phyloP scores from a whole-genome alignment of 2,329 filamentous ascomycete species.

The Macroventuria anomochaeta region DNA sequence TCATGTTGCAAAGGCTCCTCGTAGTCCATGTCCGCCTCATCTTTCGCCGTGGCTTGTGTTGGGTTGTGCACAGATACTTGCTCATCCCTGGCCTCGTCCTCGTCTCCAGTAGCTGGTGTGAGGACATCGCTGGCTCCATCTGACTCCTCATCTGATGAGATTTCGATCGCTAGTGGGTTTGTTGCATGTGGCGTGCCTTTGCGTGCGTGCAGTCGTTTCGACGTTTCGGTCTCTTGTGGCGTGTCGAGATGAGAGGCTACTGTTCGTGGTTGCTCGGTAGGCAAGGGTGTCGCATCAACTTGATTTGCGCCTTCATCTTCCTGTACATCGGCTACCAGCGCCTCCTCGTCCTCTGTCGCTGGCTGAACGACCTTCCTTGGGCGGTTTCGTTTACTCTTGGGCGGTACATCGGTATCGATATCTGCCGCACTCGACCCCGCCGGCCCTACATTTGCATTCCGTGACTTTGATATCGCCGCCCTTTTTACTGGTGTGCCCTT shows the following conservation, averaged over 20 bases:
- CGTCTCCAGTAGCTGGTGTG: constrained; percentile 37
- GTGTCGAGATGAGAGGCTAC: constrained; percentile 13
- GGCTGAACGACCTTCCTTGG: constrained; percentile 42
- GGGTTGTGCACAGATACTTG: neutral
- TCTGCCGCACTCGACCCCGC: constrained; percentile 31
- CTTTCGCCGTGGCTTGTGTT: neutral
- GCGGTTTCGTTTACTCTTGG: constrained; percentile 42
- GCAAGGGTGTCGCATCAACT: constrained; percentile 15
- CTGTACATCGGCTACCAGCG: constrained; percentile 10
- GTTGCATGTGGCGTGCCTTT: constrained; percentile 39
- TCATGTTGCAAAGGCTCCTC: constrained; percentile 16
- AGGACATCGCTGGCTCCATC: constrained; percentile 25
- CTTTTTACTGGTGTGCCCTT: constrained; percentile 43
- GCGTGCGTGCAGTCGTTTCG: constrained; percentile 28
- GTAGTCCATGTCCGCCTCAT: neutral
- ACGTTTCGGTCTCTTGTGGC: constrained; percentile 11
- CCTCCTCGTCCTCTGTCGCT: constrained; percentile 26
- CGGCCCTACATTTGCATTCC: constrained; percentile 25
- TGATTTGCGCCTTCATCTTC: neutral
- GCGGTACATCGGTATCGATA: constrained; percentile 31
- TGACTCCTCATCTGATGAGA: constrained; percentile 26
- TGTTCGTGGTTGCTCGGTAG: constrained; percentile 3
- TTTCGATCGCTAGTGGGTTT: constrained; percentile 20
- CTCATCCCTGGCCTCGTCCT: constrained; percentile 17
- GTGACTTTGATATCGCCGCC: constrained; percentile 33